Conservation (phyloP, 164 flowering plant species). For the Chimonanthus praecox region DNA sequence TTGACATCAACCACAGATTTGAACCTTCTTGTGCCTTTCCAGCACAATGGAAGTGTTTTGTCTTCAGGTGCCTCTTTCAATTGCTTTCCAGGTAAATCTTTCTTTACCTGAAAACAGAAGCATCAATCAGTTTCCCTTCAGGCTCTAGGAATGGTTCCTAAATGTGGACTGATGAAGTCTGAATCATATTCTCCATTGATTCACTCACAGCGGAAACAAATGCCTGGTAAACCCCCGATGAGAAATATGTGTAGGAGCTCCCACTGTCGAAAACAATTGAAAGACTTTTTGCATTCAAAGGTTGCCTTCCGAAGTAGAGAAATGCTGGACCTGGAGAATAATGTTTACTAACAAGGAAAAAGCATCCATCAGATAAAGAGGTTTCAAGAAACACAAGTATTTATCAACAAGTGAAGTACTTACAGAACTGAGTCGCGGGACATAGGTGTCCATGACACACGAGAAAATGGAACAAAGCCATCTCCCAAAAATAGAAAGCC, state of each 20-base stretch:
- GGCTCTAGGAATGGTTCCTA: background rate
- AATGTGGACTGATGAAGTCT: background rate
- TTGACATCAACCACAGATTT: slow-evolving; percentile 53
- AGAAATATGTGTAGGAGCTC: slow-evolving; percentile 78
- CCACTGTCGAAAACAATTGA: slow-evolving; percentile 77
- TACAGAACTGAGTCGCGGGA: slow-evolving; percentile 37
- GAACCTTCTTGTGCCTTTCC: slow-evolving; percentile 72
- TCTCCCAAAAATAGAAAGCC: slow-evolving; percentile 88
- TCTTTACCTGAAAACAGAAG: slow-evolving; percentile 43
- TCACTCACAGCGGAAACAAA: slow-evolving; percentile 52
- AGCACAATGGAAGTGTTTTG: slow-evolving; percentile 64
- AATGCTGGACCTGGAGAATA: slow-evolving; percentile 78
- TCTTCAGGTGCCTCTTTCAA: slow-evolving; percentile 47
- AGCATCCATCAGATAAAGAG: background rate
- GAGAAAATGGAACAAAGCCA: slow-evolving; percentile 52
- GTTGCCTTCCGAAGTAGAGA: slow-evolving; percentile 46
- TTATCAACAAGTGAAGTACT: background rate
- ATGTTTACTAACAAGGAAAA: slow-evolving; percentile 37
- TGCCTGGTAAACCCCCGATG: slow-evolving; percentile 51
- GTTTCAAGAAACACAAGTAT: background rate
- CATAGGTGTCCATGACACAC: slow-evolving; percentile 71
- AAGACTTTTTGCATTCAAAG: slow-evolving; percentile 44
- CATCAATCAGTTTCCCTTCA: background rate
- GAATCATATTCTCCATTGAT: background rate
- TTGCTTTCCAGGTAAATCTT: slow-evolving; percentile 44